Evolutionary conservation across 768 basidiomycete genomes (phyloP), one percentile per base, ranked within the genome.

Genomic region (Amanita subjunquillea): DNA sequence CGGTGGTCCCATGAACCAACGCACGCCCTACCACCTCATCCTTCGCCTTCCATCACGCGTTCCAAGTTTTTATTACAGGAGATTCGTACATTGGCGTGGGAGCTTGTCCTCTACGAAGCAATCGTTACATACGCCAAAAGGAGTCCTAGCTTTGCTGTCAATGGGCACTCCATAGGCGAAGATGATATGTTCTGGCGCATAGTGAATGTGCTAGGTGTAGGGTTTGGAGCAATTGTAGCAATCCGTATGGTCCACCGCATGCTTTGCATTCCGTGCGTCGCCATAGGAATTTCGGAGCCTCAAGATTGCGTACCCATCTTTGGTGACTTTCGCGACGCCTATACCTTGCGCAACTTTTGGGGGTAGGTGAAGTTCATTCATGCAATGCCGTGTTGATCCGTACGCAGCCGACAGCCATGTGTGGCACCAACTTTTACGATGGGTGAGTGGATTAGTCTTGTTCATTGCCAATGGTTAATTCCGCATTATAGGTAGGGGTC

Each of bases 1-100:
- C 64, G 68, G 27, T 71, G 68, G 68, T 57, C 61, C 8, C 65
- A 67, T 45, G 65, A 67, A 54, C 61, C 62, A 4, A 57, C 55
- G 15, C 15, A 57, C 48, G 36, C 46, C 4, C 50, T 61, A 56
- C 54, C 36, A 17, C 50, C 54, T 13, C 34, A 48, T 20, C 60
- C 64, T 15, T 48, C 56, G 9, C 63, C 57, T 23, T 48, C 57
- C 6, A 48, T 54, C 12, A 55, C 59, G 8, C 66, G 64, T 36
- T 41, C 38, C n/a, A 48, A 47, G 45, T 71, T 71, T 52, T 57
- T 68, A 7, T 8, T 54, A 20, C 54, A 22, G 36, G 46, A 54
- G 34, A 32, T 54, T 38, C 12, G 44, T 15, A n/a, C 15, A 7
- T 29, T 54, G 27, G 44, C 57, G 38, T 57, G 51, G 45, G 59